Percentiles rank a stretch among this genome's conserved stretches.
Conservation (phyloP, 306 rosid genomes). For the Lathyrus aphaca region DNA sequence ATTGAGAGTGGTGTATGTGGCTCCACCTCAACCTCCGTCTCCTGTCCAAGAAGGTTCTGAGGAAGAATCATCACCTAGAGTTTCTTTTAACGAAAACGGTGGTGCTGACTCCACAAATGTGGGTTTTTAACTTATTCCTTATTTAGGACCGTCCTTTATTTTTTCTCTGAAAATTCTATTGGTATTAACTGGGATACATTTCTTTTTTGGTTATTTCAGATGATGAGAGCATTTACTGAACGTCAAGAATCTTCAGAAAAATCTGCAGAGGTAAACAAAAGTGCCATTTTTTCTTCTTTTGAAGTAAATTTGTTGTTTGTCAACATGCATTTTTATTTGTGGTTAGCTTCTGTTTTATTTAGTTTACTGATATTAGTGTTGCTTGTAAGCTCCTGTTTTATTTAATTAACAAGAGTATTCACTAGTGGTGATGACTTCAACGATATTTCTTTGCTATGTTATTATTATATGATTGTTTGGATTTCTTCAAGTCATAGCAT, state of each 20-base stretch:
- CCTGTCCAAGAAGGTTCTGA: slow-evolving; percentile 92
- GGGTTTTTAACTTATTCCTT: slow-evolving; percentile 44
- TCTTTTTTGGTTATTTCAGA: slow-evolving; percentile 51
- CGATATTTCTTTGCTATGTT: not conserved
- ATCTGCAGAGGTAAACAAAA: slow-evolving; percentile 70
- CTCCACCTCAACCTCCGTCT: slow-evolving; percentile 88
- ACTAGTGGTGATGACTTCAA: not conserved
- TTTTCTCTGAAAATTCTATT: not conserved
- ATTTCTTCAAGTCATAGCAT: slow-evolving; percentile 1
- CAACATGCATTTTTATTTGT: slow-evolving; percentile 22
- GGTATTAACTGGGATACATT: slow-evolving; percentile 31
- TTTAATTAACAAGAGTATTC: slow-evolving; percentile 20
- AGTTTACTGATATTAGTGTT: slow-evolving; percentile 20
- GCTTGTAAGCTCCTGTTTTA: slow-evolving; percentile 23
- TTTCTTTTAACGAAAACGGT: slow-evolving; percentile 73
- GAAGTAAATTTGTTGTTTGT: slow-evolving; percentile 27
- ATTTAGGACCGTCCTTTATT: slow-evolving; percentile 8
- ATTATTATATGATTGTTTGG: not conserved
- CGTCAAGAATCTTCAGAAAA: slow-evolving; percentile 55
- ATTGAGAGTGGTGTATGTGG: slow-evolving; percentile 79
- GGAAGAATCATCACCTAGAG: slow-evolving; percentile 91
- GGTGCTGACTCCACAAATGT: slow-evolving; percentile 59
- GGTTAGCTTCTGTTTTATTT: slow-evolving; percentile 5
- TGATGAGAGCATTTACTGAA: slow-evolving; percentile 60
- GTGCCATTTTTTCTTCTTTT: not conserved